phyloP scores from a whole-genome alignment of 441 rosid species.

The Mallotus repandus region DNA sequence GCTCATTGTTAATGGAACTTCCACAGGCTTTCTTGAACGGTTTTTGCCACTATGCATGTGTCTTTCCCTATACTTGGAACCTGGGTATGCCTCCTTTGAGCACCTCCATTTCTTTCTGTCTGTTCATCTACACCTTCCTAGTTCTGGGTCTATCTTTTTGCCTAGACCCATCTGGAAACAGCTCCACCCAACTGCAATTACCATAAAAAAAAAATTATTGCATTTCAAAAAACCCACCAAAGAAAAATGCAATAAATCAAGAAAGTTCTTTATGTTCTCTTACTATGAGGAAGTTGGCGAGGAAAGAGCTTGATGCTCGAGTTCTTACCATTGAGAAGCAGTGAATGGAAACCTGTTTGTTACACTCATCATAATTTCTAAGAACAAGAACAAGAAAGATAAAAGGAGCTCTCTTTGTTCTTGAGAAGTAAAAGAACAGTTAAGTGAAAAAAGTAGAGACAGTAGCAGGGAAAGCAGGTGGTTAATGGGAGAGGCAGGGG shows the following conservation, averaged over 20 bases:
- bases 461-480: constrained; percentile 22
- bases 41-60: constrained; percentile 99
- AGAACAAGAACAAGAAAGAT: background rate
- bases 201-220: background rate
- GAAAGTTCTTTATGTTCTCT: background rate
- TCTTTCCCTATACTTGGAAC: constrained; percentile 95
- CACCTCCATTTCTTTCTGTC: constrained; percentile 99
- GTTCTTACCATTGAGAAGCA: constrained; percentile 90
- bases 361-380: constrained; percentile 40
- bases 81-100: constrained; percentile 92
- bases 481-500: no score
- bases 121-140: constrained; percentile 93
- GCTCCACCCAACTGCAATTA: constrained; percentile 80
- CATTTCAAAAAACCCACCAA: background rate
- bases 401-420: background rate
- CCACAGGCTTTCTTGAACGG: constrained; percentile 99
- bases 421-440: background rate
- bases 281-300: constrained; percentile 59
- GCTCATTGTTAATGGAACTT: no score
- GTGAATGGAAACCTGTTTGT: constrained; percentile 76
- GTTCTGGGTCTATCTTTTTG: constrained; percentile 87
- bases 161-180: constrained; percentile 81
- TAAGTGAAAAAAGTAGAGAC: constrained; percentile 19
- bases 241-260: background rate
- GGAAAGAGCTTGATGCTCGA: constrained; percentile 90